Evolutionary conservation across 2,329 filamentous ascomycete genomes (phyloP).

Genomic region (Botrytis tulipae): DNA sequence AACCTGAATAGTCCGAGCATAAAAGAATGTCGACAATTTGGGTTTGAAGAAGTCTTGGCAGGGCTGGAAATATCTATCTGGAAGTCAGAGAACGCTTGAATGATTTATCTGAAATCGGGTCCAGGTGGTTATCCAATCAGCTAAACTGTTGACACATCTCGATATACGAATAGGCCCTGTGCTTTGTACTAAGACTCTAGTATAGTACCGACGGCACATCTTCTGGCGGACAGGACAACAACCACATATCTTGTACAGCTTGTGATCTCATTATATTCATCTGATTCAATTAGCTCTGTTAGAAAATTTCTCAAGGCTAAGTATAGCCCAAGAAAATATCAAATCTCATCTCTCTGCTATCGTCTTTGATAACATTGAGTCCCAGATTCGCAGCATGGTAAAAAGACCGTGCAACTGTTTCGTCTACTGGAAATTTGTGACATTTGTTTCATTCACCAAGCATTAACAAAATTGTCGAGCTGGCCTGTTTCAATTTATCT

Average conservation of each 20-base stretch:
- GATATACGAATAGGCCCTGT: background rate
- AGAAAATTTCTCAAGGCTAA: background rate
- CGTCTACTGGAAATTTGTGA: background rate
- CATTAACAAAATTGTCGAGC: background rate
- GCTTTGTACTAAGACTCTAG: background rate
- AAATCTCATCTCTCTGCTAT: background rate
- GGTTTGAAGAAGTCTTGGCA: background rate
- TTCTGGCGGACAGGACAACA: background rate
- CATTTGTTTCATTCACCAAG: constrained; percentile 3
- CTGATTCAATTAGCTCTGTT: background rate
- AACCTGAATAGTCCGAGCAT: background rate
- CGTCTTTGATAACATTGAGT: background rate
- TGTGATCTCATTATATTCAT: background rate
- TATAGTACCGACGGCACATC: background rate
- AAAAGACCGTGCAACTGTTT: constrained; percentile 9
- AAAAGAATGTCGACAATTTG: background rate
- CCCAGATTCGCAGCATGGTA: background rate
- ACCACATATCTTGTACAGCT: background rate
- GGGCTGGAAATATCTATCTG: background rate
- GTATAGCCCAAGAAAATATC: background rate
- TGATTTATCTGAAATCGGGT: background rate
- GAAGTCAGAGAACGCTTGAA: background rate
- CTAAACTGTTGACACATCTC: background rate
- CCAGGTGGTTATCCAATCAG: background rate
- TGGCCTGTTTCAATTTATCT: background rate